Base-by-base conservation (phyloP, 129 eudicot species). In the Flaveria ramosissima region DNA sequence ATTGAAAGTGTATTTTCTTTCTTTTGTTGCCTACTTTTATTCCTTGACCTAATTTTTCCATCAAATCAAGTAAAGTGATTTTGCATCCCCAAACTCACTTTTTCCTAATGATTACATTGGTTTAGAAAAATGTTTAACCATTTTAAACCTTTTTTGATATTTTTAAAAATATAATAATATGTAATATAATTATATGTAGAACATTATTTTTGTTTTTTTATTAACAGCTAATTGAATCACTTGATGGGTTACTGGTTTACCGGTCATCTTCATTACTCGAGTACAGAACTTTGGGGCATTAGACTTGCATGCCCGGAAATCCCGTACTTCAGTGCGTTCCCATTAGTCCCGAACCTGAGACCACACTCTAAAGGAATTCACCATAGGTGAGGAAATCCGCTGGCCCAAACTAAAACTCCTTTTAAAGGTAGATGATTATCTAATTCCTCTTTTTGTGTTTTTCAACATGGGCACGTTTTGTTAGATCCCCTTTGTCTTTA, bases 11-110 rank as follows among this genome's bases (percentile, higher is more conserved):
- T 68, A 72, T 50, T 72, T 77, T 43, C 20, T 51, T 47, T 4
- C n/a, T 11, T 16, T 14, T 71, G 48, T 75, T 45, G 67, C 71
- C 61, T 56, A 66, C 75, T 66, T 75, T 83, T 68, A 52, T 43
- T 76, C 19, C 76, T 55, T 85, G 90, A 83, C 93, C 93, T 89
- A 89, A 89, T 82, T 83, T 79, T 75, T 57, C 84, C 63, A 86
- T 82, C 68, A 73, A 70, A 51, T 59, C 75, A 74, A 77, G 46
- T 52, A 46, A 74, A 85, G 84, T 68, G 56, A 63, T 72, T 30
- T 51, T 75, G 46, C 76, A 78, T 76, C 27, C 70, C 26, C 67
- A 24, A 66, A 73, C 24, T 19, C 19, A 8, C 24, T 19, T 56
- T 56, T 53, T 20, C 27, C 62, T 19, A 7, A 56, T 56, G 62